A percentile compares a stretch with the other conserved stretches of the same genome.
Conservation (phyloP, 306 rosid species). For the Quercus agrifolia region DNA sequence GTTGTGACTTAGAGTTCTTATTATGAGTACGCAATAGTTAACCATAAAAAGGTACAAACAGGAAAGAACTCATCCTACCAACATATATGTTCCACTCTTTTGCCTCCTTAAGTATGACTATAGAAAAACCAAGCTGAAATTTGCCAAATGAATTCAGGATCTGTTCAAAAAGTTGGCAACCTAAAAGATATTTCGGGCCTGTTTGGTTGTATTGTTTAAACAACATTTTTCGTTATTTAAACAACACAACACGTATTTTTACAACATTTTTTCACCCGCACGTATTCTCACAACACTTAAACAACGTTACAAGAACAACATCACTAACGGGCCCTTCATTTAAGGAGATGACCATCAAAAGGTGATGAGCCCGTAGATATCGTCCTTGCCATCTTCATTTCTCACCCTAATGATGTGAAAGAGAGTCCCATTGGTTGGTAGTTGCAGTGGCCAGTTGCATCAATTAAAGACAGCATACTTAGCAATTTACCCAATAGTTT, state of each 20-base stretch:
- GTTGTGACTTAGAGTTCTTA: too few species aligned
- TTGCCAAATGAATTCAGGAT: neutral
- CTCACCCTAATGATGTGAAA: slow-evolving; percentile 15
- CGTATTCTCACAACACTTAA: too few species aligned
- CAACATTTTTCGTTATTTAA: too few species aligned
- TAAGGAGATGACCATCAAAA: neutral
- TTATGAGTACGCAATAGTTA: too few species aligned
- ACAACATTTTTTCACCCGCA: too few species aligned
- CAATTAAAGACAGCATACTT: slow-evolving; percentile 21
- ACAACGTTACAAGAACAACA: too few species aligned
- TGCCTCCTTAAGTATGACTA: neutral
- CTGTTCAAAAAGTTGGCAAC: neutral
- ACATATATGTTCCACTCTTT: neutral
- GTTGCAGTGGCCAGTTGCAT: slow-evolving; percentile 22
- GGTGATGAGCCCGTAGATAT: slow-evolving; percentile 13
- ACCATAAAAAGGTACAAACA: neutral
- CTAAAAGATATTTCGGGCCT: neutral
- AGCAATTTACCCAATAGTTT: slow-evolving; percentile 11
- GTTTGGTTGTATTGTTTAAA: too few species aligned
- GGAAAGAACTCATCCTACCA: neutral
- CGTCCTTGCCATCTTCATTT: slow-evolving; percentile 24
- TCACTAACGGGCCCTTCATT: neutral
- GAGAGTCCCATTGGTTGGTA: slow-evolving; percentile 17
- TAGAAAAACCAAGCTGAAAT: neutral
- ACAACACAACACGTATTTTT: fast-evolving